These are phyloP conservation scores for Lasiosphaeria ovina DNA, from an alignment of 495 filamentous ascomycete genomes.

Conservation along the genomic window DNA sequence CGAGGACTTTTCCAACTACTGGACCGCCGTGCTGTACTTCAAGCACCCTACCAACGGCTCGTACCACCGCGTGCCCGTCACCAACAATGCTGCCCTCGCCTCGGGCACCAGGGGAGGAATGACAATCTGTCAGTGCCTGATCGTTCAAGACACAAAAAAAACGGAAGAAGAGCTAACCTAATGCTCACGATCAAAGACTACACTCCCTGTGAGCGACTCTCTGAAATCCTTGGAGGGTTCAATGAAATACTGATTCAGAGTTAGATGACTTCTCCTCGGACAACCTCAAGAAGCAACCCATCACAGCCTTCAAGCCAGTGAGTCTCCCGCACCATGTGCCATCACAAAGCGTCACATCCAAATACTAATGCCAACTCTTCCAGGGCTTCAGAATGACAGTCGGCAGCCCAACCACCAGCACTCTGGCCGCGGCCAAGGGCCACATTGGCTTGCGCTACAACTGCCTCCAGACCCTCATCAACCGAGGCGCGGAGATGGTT, in stretches of 20 bases:
- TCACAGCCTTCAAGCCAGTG: conserved; percentile 44
- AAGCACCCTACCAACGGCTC: conserved; percentile 43
- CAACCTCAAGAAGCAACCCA: conserved; percentile 29
- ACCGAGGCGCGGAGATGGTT: conserved; percentile 37
- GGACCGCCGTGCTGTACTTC: conserved; percentile 48
- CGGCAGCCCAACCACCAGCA: conserved; percentile 37
- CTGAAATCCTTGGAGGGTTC: not conserved
- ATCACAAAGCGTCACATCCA: not conserved
- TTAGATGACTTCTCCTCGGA: conserved; percentile 25
- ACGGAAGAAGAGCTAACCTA: not conserved
- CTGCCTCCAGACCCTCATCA: conserved; percentile 37
- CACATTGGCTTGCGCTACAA: conserved; percentile 47
- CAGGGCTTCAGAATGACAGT: conserved; percentile 55
- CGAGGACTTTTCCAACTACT: conserved; percentile 31
- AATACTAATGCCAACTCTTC: not conserved
- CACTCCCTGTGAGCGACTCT: not conserved
- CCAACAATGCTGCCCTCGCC: conserved; percentile 37
- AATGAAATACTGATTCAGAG: not conserved
- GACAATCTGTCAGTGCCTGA: conserved; percentile 44
- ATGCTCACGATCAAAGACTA: too few relatives aligned
- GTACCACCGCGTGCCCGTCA: conserved; percentile 39
- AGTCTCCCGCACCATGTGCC: conserved; percentile 9
- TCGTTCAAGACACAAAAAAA: conserved; percentile 11
- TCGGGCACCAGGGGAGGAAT: conserved; percentile 40
- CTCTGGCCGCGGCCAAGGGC: conserved; percentile 27